Conservation (phyloP, 2,329 filamentous ascomycete genomes). For the Nakataea oryzae region DNA sequence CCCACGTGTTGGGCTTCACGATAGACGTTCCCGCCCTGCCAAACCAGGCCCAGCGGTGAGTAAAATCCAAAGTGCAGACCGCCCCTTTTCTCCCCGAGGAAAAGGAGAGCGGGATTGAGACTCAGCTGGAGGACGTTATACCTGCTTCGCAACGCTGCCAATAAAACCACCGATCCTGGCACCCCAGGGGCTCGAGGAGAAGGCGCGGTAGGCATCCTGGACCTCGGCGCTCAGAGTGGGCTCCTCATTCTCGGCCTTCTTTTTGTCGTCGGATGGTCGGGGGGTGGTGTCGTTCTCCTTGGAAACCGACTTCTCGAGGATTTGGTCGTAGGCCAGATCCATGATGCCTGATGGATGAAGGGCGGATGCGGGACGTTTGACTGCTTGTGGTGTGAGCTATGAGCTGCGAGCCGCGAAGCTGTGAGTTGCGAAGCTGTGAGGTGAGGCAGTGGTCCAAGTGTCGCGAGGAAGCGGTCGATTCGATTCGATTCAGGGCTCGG, state of each 20-base stretch:
- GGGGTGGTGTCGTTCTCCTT: conserved; percentile 31
- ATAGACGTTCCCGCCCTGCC: conserved; percentile 68
- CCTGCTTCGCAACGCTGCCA: conserved; percentile 88
- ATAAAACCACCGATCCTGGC: conserved; percentile 79
- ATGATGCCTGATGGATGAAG: conserved; percentile 34
- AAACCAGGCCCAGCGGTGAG: conserved; percentile 5
- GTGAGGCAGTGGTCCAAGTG: not conserved
- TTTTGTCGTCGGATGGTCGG: conserved; percentile 28
- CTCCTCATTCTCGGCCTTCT: conserved; percentile 12
- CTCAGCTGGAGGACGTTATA: conserved; percentile 19
- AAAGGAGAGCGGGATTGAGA: not conserved
- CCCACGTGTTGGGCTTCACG: conserved; percentile 66
- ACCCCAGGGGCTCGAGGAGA: conserved; percentile 88
- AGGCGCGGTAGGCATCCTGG: conserved; percentile 89
- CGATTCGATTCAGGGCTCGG: not conserved
- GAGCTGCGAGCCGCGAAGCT: too few species aligned
- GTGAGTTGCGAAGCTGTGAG: too few species aligned
- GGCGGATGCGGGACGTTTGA: not conserved
- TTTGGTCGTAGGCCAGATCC: conserved; percentile 97
- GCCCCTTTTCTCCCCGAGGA: not conserved
- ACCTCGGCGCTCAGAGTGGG: conserved; percentile 72
- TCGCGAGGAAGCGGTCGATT: too few species aligned
- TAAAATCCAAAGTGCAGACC: not conserved
- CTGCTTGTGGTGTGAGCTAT: not conserved
- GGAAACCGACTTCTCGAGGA: conserved; percentile 69